phyloP scores from a whole-genome alignment of 2,329 filamentous ascomycete genomes.

The Colletotrichum graminicola region DNA sequence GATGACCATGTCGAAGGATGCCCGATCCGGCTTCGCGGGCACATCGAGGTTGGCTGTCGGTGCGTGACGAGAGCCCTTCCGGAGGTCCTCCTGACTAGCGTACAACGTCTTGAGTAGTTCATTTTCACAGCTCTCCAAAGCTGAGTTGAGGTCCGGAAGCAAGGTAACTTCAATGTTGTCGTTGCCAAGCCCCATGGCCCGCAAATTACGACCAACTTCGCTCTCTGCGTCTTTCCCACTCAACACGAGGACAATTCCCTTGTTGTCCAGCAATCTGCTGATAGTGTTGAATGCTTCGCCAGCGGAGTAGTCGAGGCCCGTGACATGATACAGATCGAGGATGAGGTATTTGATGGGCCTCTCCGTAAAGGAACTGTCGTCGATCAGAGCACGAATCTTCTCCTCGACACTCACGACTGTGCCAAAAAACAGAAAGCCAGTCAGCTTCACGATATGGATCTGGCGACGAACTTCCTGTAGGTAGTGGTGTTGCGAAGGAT shows the following conservation, averaged over 20 bases:
- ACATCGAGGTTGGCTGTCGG: conserved; percentile 62
- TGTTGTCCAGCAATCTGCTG: conserved; percentile 82
- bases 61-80: conserved; percentile 57
- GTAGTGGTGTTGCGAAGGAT: conserved; percentile 89
- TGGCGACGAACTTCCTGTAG: conserved; percentile 87
- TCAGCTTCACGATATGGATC: conserved; percentile 90
- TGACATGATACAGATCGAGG: conserved; percentile 89
- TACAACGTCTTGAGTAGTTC: conserved; percentile 88
- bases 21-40: conserved; percentile 54
- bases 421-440: conserved; percentile 97
- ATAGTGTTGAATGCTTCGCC: conserved; percentile 95
- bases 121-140: conserved; percentile 94
- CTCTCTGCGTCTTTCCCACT: conserved; percentile 84
- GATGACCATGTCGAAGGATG: conserved; percentile 62
- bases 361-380: conserved; percentile 82
- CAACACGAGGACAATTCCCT: conserved; percentile 83
- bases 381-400: conserved; percentile 83
- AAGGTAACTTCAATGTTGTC: conserved; percentile 81
- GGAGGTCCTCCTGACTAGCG: conserved; percentile 72
- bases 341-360: conserved; percentile 91
- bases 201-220: conserved; percentile 81
- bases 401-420: conserved; percentile 97
- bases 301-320: conserved; percentile 94
- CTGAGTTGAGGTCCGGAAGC: conserved; percentile 91
- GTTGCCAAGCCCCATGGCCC: conserved; percentile 84